These are phyloP conservation scores for Xylariaceae sp. DNA, from an alignment of 2,329 filamentous ascomycete species.

Conservation along the genomic window DNA sequence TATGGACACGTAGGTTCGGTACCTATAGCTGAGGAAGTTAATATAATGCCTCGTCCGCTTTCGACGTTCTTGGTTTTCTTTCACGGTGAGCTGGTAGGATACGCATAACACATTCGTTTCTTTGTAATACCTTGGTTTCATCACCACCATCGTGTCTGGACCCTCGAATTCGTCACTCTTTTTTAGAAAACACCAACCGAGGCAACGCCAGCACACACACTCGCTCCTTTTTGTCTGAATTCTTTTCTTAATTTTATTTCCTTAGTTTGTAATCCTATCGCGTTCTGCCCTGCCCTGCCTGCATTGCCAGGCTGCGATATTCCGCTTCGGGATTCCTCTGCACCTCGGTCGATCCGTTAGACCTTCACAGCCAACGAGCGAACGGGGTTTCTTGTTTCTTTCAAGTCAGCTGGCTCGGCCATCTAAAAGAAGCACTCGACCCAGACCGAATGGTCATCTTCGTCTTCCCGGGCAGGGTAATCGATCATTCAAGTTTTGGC, in stretches of 20 bases:
- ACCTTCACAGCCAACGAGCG: constrained; percentile 13
- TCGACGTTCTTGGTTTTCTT: constrained; percentile 11
- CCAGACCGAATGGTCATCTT: not conserved
- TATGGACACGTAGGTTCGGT: constrained; percentile 2
- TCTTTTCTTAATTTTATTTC: constrained; percentile 3
- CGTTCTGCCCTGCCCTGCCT: not conserved
- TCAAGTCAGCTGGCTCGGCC: constrained; percentile 14
- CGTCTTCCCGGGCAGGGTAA: not conserved
- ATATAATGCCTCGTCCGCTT: constrained; percentile 13
- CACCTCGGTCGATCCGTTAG: constrained; percentile 19
- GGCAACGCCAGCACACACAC: not conserved
- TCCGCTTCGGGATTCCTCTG: constrained; percentile 10
- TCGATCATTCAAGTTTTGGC: not conserved
- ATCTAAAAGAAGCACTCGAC: not conserved
- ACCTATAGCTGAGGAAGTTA: not conserved
- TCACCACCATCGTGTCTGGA: constrained; percentile 3
- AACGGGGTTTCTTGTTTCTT: constrained; percentile 9
- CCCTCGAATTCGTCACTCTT: constrained; percentile 10
- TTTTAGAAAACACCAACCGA: constrained; percentile 9
- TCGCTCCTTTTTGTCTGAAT: not conserved
- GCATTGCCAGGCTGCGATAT: constrained; percentile 5
- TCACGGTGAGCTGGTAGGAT: constrained; percentile 1
- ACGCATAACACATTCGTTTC: constrained; percentile 12
- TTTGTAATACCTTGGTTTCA: constrained; percentile 22
- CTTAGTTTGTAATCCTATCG: not conserved